Evolutionary conservation across 129 eudicot genomes (phyloP).

Genomic region (Rutidosis leptorrhynchoides): DNA sequence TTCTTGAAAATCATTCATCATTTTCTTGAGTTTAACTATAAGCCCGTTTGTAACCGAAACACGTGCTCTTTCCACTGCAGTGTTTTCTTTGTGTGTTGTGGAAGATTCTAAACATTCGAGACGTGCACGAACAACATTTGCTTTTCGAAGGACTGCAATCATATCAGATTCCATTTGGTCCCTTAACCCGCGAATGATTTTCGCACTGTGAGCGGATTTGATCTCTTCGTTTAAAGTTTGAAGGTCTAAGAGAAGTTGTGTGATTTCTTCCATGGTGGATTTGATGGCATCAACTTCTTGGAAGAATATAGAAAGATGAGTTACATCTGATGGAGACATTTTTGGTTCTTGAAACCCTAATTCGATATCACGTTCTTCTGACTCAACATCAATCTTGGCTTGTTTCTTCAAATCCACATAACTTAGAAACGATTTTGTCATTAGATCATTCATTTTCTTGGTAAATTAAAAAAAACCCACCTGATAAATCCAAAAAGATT

Average conservation of each 20-base stretch:
- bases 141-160: conserved; percentile 60
- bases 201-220: conserved; percentile 59
- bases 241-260: conserved; percentile 57
- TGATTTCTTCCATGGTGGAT: conserved; percentile 63
- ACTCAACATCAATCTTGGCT: conserved; percentile 51
- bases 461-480: conserved; percentile 26
- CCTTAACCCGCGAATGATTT: conserved; percentile 65
- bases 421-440: conserved; percentile 84
- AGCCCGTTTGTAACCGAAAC: conserved; percentile 63
- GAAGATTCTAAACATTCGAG: conserved; percentile 66
- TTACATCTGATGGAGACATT: conserved; percentile 46
- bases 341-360: conserved; percentile 33
- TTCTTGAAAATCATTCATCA: conserved; percentile 58
- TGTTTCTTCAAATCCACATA: conserved; percentile 91
- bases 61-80: conserved; percentile 61
- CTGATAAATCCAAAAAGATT: conserved; percentile 25
- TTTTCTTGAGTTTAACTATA: conserved; percentile 51
- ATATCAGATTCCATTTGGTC: conserved; percentile 77
- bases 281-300: conserved; percentile 62
- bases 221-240: conserved; percentile 62
- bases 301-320: conserved; percentile 57
- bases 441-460: conserved; percentile 76
- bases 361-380: conserved; percentile 44
- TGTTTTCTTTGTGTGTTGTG: conserved; percentile 42
- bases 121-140: conserved; percentile 44